Evolutionary conservation across 2,329 filamentous ascomycete species (phyloP), one percentile per base, ranked within the genome.

Genomic region (Microsporum ferrugineum): DNA sequence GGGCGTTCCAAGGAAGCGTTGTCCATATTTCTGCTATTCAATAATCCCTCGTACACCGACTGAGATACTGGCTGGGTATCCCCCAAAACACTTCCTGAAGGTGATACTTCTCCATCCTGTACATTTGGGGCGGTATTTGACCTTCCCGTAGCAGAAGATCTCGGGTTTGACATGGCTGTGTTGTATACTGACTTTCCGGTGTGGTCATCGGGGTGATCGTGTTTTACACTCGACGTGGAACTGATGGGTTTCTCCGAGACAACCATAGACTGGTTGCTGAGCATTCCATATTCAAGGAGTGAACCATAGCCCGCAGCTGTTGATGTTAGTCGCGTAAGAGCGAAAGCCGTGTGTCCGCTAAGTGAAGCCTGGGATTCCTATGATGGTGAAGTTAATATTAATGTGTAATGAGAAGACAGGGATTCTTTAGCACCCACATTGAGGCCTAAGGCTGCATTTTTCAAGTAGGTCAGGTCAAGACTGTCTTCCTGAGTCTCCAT

Each of bases 41-140:
- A 70, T 39, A 77, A 66, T 23, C 68, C 70, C 60, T 77, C 75
- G 58, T 72, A 76, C 27, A 75, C 71, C 10, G 76, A 77, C 61
- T 76, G 76, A 3, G 76, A 77, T 47, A 78, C 68, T 14, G 73
- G 71, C 65, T 78, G 76, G 7, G 76, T 78, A 63, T 77, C 75
- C 27, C 72, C 71, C 29, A 73, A 70, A 2, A 67, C 66, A 51
- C 68, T 68, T n/a, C 72, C 71, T 33, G 67, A 68, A 27, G 69
- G 70, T 39, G 66, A 69, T 72, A 76, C 76, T 55, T 69, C 72
- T 38, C 60, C 64, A 38, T 60, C 27, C 38, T 66, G 67, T 34
- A 66, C 66, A 5, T 66, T 66, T 6, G 68, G 61, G 3, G 66
- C 49, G 23, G 62, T 64, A 57, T 63, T 63, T 55, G 59, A 56